A percentile compares a stretch with the other conserved stretches of the same genome.
Evolutionary conservation across 495 filamentous ascomycete species (phyloP).

Genomic region (Polyplosphaeria fusca): DNA sequence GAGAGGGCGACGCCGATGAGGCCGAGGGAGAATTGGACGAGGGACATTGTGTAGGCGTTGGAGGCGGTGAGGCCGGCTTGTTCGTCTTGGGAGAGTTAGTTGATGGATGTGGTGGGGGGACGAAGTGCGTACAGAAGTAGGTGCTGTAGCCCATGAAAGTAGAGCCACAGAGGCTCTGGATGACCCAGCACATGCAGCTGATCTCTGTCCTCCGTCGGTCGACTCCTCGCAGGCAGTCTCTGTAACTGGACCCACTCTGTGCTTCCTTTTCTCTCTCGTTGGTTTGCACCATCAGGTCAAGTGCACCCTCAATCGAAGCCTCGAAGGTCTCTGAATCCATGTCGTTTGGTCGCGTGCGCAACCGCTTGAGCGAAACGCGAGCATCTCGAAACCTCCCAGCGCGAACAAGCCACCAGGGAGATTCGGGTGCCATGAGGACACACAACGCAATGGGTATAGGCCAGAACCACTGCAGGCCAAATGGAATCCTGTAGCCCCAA

Average conservation of each 20-base stretch:
- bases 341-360: slow-evolving; percentile 45
- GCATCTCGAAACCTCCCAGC: slow-evolving; percentile 64
- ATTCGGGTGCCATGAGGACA: slow-evolving; percentile 67
- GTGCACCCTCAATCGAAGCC: slow-evolving; percentile 40
- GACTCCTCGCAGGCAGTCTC: slow-evolving; percentile 72
- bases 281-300: slow-evolving; percentile 81
- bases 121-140: slow-evolving; percentile 56
- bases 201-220: slow-evolving; percentile 68
- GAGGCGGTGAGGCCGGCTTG: slow-evolving; percentile 61
- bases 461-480: slow-evolving; percentile 82
- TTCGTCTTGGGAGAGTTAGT: slow-evolving; percentile 31
- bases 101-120: not conserved
- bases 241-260: slow-evolving; percentile 60
- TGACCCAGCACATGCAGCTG: slow-evolving; percentile 75
- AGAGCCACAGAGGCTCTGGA: slow-evolving; percentile 73
- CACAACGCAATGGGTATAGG: slow-evolving; percentile 59
- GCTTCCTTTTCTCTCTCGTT: slow-evolving; percentile 69
- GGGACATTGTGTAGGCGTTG: slow-evolving; percentile 63
- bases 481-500: slow-evolving; percentile 68
- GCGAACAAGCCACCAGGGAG: slow-evolving; percentile 77
- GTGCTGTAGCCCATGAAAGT: slow-evolving; percentile 63
- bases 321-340: slow-evolving; percentile 64
- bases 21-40: slow-evolving; percentile 72
- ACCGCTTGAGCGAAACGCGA: slow-evolving; percentile 60
- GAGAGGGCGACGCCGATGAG: slow-evolving; percentile 67